Percentiles rank a stretch among this genome's conserved stretches.
phyloP scores from a whole-genome alignment of 2,329 filamentous ascomycete genomes.

The Cytospora piceicola region DNA sequence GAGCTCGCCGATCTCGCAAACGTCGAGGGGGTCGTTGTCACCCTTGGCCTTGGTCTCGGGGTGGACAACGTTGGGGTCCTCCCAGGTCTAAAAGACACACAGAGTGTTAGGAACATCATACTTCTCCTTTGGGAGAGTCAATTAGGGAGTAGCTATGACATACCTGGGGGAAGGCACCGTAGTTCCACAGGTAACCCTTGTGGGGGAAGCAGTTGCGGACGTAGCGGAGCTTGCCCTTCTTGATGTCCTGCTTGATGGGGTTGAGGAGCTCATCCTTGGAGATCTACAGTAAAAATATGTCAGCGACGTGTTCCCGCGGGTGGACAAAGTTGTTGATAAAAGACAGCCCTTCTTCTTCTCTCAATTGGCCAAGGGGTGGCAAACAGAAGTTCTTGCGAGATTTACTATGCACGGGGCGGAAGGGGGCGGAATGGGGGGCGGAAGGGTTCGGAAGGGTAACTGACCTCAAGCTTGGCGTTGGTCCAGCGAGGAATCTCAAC shows the following conservation, averaged over 20 bases:
- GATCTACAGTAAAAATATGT: conserved; percentile 63
- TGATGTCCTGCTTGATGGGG: conserved; percentile 98
- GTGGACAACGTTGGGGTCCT: conserved; percentile 94
- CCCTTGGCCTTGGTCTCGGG: conserved; percentile 99
- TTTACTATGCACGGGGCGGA: neutral
- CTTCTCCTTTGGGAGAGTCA: conserved; percentile 23
- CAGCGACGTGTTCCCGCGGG: neutral
- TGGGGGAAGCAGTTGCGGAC: conserved; percentile 99
- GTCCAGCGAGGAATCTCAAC: conserved; percentile 99
- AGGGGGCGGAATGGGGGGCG: no score
- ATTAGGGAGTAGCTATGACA: conserved; percentile 36
- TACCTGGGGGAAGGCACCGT: conserved; percentile 98
- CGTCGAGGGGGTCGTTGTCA: conserved; percentile 98
- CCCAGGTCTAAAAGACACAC: conserved; percentile 77
- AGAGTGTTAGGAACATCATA: conserved; percentile 21
- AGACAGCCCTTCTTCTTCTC: no score
- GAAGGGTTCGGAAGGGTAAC: no score
- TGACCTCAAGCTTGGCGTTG: conserved; percentile 98
- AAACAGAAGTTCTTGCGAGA: neutral
- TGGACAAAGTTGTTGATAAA: neutral
- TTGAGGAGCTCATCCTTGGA: conserved; percentile 98
- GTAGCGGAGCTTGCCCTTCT: conserved; percentile 99
- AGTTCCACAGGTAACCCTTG: conserved; percentile 99
- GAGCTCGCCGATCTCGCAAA: conserved; percentile 99
- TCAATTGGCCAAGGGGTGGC: neutral